Base-by-base conservation (phyloP, 805 yeast species). In the Lachancea sp. region DNA sequence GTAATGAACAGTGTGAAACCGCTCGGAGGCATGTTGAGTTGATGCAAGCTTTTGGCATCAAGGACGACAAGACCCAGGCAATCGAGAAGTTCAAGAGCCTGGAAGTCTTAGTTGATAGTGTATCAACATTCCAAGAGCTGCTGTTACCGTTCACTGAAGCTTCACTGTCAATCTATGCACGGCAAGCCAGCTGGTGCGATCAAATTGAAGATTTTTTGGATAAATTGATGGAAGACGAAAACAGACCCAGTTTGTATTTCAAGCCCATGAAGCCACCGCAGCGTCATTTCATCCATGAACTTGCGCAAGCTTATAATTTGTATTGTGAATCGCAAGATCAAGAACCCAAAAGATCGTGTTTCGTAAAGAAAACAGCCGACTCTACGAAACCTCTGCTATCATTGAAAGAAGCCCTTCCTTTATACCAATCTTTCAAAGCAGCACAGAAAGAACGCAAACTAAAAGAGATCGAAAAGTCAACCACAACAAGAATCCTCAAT, bases 301-400 rank as follows among this genome's bases (percentile, higher is more conserved):
- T 88, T 29, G 80, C 88, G 0, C 74, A 69, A 19, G 61, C 76
- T 0, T 86, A 67, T 56, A 66, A 71, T 9, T 51, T 86, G 9
- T 78, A 74, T 49, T 68, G 82, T 0, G 88, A 83, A 51, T 75
- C 89, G 2, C 92, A 84, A 46, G 96, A 85, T 58, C 75, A 74
- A 2, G 96, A 86, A 48, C 96, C 96, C 0, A 69, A 75, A 38
- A 61, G 95, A 45, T 75, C 82, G 8, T 90, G 87, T 0, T 78
- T 74, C 47, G 69, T 87, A n/a, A 62, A 67, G 36, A 58, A 68
- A 33, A 47, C 41, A 1, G 55, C 67, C 0, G 51, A 46, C 8
- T 50, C 52, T 25, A 18, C 21, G 4, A 51, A 45, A 19, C 65
- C 65, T 19, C 15, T 32, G 2, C 18, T 60, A 13, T 40, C 52